phyloP scores from a whole-genome alignment of 2,329 filamentous ascomycete genomes.

The Parastagonospora avenae region DNA sequence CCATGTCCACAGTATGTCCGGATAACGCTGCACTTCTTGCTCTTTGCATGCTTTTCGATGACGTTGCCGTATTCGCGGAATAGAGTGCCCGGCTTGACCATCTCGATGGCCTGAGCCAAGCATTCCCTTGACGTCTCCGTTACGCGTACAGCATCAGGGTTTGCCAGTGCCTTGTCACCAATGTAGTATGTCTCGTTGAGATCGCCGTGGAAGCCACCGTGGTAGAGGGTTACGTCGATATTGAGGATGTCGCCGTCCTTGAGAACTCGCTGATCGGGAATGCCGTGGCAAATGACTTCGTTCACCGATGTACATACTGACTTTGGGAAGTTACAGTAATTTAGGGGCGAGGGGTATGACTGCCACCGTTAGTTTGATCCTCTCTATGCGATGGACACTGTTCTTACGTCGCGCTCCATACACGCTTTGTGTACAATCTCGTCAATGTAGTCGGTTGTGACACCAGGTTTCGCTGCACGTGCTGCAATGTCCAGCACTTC shows the following conservation, averaged over 20 bases:
- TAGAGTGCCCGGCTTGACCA: constrained; percentile 90
- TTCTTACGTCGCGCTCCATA: constrained; percentile 82
- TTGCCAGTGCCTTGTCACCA: constrained; percentile 80
- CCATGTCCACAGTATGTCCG: constrained; percentile 96
- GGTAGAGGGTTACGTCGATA: constrained; percentile 93
- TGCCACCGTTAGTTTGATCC: constrained; percentile 48
- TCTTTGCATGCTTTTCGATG: constrained; percentile 95
- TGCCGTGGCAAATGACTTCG: constrained; percentile 98
- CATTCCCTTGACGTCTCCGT: constrained; percentile 90
- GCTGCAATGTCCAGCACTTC: constrained; percentile 94
- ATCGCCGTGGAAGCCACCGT: constrained; percentile 93
- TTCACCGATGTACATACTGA: constrained; percentile 96
- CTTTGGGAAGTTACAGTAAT: constrained; percentile 97
- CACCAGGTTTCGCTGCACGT: constrained; percentile 80
- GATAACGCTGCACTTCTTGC: constrained; percentile 83
- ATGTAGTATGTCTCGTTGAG: constrained; percentile 99
- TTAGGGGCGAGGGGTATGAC: constrained; percentile 93
- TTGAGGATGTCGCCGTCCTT: constrained; percentile 96
- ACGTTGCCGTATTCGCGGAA: constrained; percentile 93
- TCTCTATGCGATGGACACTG: neutral
- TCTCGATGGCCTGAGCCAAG: constrained; percentile 85
- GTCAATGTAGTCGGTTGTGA: constrained; percentile 95
- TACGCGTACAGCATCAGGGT: constrained; percentile 86
- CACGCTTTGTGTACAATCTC: constrained; percentile 94
- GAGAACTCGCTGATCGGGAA: constrained; percentile 86